Evolutionary conservation across 495 filamentous ascomycete genomes (phyloP), one percentile per base, ranked within the genome.

Genomic region (Talaromyces proteolyticus): DNA sequence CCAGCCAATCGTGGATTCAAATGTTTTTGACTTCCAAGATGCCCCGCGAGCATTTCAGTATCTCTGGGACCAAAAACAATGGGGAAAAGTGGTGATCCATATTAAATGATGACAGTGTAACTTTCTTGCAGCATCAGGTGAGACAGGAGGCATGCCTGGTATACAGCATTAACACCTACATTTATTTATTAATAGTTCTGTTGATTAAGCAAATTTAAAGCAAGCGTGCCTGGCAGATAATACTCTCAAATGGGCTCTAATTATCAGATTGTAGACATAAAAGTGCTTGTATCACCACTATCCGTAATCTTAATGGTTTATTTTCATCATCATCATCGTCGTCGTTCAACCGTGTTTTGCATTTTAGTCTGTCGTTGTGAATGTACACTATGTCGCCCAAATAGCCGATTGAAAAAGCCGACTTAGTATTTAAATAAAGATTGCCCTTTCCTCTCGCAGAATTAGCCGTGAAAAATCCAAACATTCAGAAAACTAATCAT

Each of bases 1-100:
- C 43, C 65, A 63, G 10, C 86, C 86, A 0, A 75, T 90, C 0
- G 72, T 91, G 8, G 26, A 29, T 12, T 29, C 26, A 29, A 29
- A 29, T 29, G 26, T 29, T 29, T 29, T 29, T 29, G 26, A 29
- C 26, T 29, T 29, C 26, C 26, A 29, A 29, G 26, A 29, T 12
- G 5, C 26, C 12, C 26, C 26, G 26, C 5, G 26, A 29, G 26
- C 26, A 6, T 29, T 29, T 29, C 26, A 29, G 12, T 29, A 29
- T 29, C 26, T 29, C 26, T 29, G 26, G 26, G 26, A 29, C 26
- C 26, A 29, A 29, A 29, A 29, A 29, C 26, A 29, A 29, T 29
- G 26, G 26, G 26, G 26, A 12, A 29, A 29, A 29, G 26, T 29
- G 6, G 26, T 29, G 12, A 29, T 29, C 26, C 26, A 29, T 5